These are phyloP conservation scores for Porphyra umbilicalis DNA, from an alignment of 31 red algal species.

Conservation along the genomic window DNA sequence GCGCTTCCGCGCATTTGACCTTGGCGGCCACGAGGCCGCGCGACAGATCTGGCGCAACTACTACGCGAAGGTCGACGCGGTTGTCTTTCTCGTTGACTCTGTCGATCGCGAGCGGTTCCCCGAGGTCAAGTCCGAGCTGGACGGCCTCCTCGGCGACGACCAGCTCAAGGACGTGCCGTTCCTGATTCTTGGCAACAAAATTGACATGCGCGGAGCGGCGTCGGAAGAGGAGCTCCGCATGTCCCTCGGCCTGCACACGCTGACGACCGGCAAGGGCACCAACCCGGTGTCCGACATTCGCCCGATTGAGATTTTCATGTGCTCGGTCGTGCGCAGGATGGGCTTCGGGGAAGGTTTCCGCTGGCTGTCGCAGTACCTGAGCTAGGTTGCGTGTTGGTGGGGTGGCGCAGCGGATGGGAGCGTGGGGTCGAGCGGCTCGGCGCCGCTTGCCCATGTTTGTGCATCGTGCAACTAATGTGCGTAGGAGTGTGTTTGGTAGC, in stretches of 20 bases:
- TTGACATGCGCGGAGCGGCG: conserved; percentile 84
- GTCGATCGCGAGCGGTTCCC: conserved; percentile 87
- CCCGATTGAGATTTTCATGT: conserved; percentile 98
- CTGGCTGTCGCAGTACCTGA: conserved; percentile 44
- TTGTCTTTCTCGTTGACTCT: conserved; percentile 93
- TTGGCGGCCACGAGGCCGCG: conserved; percentile 88
- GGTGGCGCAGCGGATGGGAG: too few species aligned
- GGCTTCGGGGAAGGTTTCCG: conserved; percentile 93
- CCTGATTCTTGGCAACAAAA: conserved; percentile 98
- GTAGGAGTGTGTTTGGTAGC: too few species aligned
- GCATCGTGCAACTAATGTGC: too few species aligned
- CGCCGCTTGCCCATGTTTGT: too few species aligned
- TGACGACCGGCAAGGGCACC: conserved; percentile 90
- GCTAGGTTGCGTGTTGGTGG: neutral
- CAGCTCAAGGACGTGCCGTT: conserved; percentile 95
- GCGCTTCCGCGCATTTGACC: conserved; percentile 93
- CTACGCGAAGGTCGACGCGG: conserved; percentile 94
- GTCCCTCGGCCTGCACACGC: conserved; percentile 75
- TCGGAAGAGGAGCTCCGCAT: conserved; percentile 91
- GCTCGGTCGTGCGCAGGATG: conserved; percentile 85
- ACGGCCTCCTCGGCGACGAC: conserved; percentile 72
- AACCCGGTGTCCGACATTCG: conserved; percentile 60
- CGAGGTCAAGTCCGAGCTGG: conserved; percentile 90
- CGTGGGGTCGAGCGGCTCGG: too few species aligned
- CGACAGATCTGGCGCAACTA: conserved; percentile 98